Base-by-base conservation (phyloP, 352 stramenopile species). In the Globisporangium acanthophoron region DNA sequence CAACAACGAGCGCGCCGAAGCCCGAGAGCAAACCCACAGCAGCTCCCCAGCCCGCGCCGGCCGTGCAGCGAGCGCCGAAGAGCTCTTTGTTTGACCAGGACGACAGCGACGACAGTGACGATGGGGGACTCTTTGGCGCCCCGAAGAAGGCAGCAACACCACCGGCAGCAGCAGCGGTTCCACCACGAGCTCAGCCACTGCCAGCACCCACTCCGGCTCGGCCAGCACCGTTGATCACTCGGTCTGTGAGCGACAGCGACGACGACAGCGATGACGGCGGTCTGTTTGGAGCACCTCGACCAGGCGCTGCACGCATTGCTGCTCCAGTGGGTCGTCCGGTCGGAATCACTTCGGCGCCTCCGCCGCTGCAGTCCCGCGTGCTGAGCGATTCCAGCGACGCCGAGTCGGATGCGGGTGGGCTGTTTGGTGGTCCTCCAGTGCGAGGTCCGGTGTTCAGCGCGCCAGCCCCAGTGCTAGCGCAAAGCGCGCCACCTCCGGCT, bases 381-480 rank as follows among this genome's bases (percentile, higher is more conserved):
- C 54, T 65, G 41, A 87, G 74, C 20, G 74, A 86, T 46, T 87
- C 79, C 3, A 89, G 76, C 43, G 79, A 80, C 24, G 66, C 64
- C 20, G 71, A 89, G 31, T 88, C 78, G 15, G 79, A 87, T 41
- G 69, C 54, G 33, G 76, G 74, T 40, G 78, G 71, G 2, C 45
- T 91, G 37, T 92, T 92, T 65, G 80, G 80, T 43, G 66, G 60
- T 12, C 43, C 77, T 27, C 62, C 73, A 2, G 56, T 57, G 3
- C 65, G 54, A 39, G 47, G 41, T 15, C 40, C 62, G 21, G 29
- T 33, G 37, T 37, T 35, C 58, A 57, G 33, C 58, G 31, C 56
- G 15, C 49, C 59, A 39, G 37, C 31, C 52, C 45, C 64, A 35
- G 50, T 49, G 18, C 33, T 59, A 16, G 46, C 47, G 18, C 16